Evolutionary conservation across 2,329 filamentous ascomycete genomes (phyloP), one percentile per base, ranked within the genome.

Genomic region (Alternaria dauci): DNA sequence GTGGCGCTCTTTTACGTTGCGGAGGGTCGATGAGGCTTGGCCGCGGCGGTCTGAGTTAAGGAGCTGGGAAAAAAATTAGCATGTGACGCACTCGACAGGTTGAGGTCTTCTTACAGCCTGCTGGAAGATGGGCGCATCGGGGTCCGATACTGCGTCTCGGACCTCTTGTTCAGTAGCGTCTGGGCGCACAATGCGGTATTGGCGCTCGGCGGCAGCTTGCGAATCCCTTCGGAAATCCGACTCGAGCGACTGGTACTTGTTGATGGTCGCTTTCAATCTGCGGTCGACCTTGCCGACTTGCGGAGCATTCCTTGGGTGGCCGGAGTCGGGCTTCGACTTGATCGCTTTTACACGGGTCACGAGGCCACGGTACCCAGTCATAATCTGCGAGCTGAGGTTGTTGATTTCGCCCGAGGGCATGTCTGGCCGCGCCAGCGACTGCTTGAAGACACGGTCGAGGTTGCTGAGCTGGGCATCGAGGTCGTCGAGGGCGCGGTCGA

Each of bases 131-230:
- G 96, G 92, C 54, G 89, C 88, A 66, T 90, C 86, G 81, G 85
- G 69, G 62, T 92, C 88, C 72, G 94, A 88, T 0, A 94, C 90
- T 16, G 92, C 93, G 58, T 90, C 87, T 59, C 86, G 85, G 28
- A 97, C 88, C 78, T 98, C 93, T 43, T 85, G 83, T 55, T 95
- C 91, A 28, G 87, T 86, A 3, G 92, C 92, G 59, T 96, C 89
- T 23, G 93, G 92, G 66, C 89, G 87, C 56, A 95, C 94, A 76
- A 98, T 97, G 60, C 91, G 87, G 81, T 96, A 97, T 78, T 97
- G 93, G 56, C 95, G 88, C 67, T 89, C 91, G 81, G 96, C 91
- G 79, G 96, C 92, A 51, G 93, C 91, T 76, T 92, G 87, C 32
- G 92, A 88, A 69, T 90, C 89, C 79, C 91, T 91, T 75, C 91